Evolutionary conservation across 1,139 yeast genomes (phyloP).

Genomic region (Geotrichum aggregatum): DNA sequence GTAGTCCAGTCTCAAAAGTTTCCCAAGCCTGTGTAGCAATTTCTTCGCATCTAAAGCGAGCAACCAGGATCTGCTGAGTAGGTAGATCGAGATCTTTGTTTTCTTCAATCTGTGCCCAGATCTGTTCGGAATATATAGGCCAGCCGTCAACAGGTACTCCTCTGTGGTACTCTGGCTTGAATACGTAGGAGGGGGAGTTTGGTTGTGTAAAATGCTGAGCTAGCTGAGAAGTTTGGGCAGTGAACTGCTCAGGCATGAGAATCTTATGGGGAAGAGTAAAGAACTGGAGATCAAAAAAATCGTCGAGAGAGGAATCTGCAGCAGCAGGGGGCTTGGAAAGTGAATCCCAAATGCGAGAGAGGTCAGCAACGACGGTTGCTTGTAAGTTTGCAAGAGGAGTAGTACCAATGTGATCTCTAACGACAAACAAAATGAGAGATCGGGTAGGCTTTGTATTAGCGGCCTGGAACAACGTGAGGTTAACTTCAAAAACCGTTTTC

Average conservation of each 20-base stretch:
- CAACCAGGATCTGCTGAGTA: slow-evolving; percentile 91
- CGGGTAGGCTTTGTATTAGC: slow-evolving; percentile 45
- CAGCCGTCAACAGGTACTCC: slow-evolving; percentile 92
- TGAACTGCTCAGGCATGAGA: slow-evolving; percentile 70
- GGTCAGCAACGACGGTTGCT: slow-evolving; percentile 62
- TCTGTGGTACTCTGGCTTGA: slow-evolving; percentile 73
- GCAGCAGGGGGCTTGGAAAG: slow-evolving; percentile 59
- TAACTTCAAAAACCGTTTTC: slow-evolving; percentile 94
- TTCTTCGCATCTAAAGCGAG: slow-evolving; percentile 92
- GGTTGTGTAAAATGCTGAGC: slow-evolving; percentile 52
- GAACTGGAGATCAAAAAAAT: slow-evolving; percentile 82
- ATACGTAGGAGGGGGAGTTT: slow-evolving; percentile 41
- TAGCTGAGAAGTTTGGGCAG: slow-evolving; percentile 55
- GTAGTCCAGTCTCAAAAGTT: slow-evolving; percentile 44
- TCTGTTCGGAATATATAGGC: slow-evolving; percentile 83
- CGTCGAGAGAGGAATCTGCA: slow-evolving; percentile 53
- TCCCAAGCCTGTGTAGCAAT: slow-evolving; percentile 54
- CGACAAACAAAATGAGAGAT: slow-evolving; percentile 77
- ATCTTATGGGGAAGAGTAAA: slow-evolving; percentile 82
- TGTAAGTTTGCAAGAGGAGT: slow-evolving; percentile 77
- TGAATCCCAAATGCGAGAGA: slow-evolving; percentile 71
- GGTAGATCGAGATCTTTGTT: slow-evolving; percentile 94
- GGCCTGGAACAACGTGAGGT: slow-evolving; percentile 66
- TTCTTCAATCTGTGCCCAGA: slow-evolving; percentile 91
- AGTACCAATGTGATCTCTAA: slow-evolving; percentile 85